Evolutionary conservation across 2,329 filamentous ascomycete genomes (phyloP), one percentile per base, ranked within the genome.

Genomic region (Microsporum ferrugineum): DNA sequence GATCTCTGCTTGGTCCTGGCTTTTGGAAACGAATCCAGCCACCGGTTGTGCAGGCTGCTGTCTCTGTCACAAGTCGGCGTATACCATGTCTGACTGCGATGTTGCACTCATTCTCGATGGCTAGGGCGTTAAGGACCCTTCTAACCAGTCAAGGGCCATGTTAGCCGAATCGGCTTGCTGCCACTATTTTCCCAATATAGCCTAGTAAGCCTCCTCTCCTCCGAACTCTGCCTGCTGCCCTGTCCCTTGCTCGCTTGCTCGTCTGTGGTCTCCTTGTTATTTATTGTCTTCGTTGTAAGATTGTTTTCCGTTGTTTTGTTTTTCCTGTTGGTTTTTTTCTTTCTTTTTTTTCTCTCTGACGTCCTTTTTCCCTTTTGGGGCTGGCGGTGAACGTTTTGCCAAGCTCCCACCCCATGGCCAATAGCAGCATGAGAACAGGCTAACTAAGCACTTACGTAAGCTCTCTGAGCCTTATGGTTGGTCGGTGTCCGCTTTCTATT

Each of bases 301-400:
- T 36, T 33, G 45, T 7, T 29, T 34, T 31, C 36, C 27, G 49
- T 31, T 33, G 31, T 7, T 34, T 53, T 53, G 49, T 53, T 53
- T 7, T 29, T 34, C 14, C 36, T 14, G 49, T 31, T 33, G 31
- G 5, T 34, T 53, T 53, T 53, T 53, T 55, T 55, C 5, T 6
- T 55, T 10, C n/a, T 53, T 31, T 33, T 31, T 55, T 55, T 36
- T 55, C 36, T 34, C 10, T 34, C 31, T 36, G 49, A 55, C 49
- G 49, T 55, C 49, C 49, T 55, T 55, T 55, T 55, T 55, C 49
- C 49, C 36, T 55, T 55, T 55, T 55, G 49, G 49, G 49, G 49
- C 49, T 36, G 31, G 55, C 55, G 55, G 55, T 57, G 55, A 57
- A 43, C 34, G 39, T 57, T 41, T 36, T 57, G 55, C 55, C 36